These are phyloP conservation scores for Cicer arietinum DNA, from an alignment of 306 rosid species.

Conservation along the genomic window DNA sequence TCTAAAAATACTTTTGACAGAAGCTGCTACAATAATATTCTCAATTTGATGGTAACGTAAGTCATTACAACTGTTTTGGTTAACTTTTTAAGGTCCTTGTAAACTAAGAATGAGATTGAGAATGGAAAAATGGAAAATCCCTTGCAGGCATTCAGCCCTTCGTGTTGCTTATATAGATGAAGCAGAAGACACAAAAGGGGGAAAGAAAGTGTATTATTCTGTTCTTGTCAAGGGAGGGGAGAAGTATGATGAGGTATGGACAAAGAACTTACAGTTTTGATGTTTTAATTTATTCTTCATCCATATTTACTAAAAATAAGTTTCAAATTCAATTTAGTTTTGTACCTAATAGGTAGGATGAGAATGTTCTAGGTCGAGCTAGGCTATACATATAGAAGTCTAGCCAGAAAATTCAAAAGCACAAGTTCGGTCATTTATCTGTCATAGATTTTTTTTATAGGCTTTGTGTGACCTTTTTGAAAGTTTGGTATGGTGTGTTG, in stretches of 20 bases:
- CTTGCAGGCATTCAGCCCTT: constrained; percentile 72
- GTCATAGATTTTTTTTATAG: too few species aligned
- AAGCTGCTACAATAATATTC: constrained; percentile 70
- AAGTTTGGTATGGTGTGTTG: too few species aligned
- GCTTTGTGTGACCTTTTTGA: too few species aligned
- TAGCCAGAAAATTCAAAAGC: too few species aligned
- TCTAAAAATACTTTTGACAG: constrained; percentile 59
- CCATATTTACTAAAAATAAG: constrained; percentile 30
- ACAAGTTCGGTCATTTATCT: too few species aligned
- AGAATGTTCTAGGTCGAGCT: too few species aligned
- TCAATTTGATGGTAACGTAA: constrained; percentile 83
- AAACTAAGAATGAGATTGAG: constrained; percentile 42
- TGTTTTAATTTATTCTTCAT: constrained; percentile 26
- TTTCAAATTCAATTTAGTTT: neutral
- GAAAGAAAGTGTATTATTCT: constrained; percentile 66
- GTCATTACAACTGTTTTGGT: constrained; percentile 47
- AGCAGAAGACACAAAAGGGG: constrained; percentile 61
- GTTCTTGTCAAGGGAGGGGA: constrained; percentile 97
- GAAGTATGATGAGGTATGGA: constrained; percentile 87
- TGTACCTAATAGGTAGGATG: too few species aligned
- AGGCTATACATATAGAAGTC: too few species aligned
- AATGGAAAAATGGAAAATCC: constrained; percentile 32
- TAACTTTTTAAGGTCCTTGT: constrained; percentile 27
- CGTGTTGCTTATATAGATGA: constrained; percentile 96
- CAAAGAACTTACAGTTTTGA: constrained; percentile 26